Percentiles rank a stretch among this genome's conserved stretches.
Conservation (phyloP, 805 yeast species). For the Teunomyces stri region DNA sequence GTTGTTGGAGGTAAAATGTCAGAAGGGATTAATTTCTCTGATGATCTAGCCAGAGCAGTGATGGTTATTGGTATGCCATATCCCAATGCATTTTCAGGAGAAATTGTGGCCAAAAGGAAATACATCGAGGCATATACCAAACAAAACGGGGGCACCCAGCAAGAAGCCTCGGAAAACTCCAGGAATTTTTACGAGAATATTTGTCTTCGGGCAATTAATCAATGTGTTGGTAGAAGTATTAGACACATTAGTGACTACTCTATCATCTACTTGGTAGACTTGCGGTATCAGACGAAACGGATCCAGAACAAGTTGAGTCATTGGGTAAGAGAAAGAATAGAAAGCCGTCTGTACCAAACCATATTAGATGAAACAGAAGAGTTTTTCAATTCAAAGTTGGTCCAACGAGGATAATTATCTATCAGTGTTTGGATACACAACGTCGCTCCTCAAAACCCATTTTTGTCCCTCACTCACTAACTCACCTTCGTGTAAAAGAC, state of each 20-base stretch:
- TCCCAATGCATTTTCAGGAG: conserved; percentile 83
- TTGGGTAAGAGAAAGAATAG: conserved; percentile 56
- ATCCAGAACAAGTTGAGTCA: conserved; percentile 63
- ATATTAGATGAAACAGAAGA: conserved; percentile 23
- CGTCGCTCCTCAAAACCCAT: conserved; percentile 64
- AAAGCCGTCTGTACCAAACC: conserved; percentile 4
- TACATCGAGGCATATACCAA: conserved; percentile 57
- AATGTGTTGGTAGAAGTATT: conserved; percentile 88
- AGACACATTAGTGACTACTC: conserved; percentile 83
- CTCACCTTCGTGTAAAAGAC: conserved; percentile 58
- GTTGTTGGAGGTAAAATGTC: conserved; percentile 93
- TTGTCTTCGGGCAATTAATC: conserved; percentile 90
- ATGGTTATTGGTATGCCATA: conserved; percentile 86
- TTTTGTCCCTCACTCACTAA: conserved; percentile 50
- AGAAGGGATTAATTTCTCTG: conserved; percentile 90
- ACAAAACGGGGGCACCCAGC: conserved; percentile 44
- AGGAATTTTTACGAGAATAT: conserved; percentile 71
- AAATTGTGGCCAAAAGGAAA: conserved; percentile 65
- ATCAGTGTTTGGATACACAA: conserved; percentile 25
- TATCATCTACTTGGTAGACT: conserved; percentile 67
- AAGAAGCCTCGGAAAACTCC: conserved; percentile 48
- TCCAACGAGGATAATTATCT: conserved; percentile 5
- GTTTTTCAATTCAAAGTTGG: conserved; percentile 23
- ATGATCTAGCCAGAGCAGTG: conserved; percentile 83
- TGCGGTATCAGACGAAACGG: conserved; percentile 46